Evolutionary conservation across 192 early-diverging fungal species (phyloP), one percentile per base, ranked within the genome.

Genomic region (Umbelopsis ramanniana): DNA sequence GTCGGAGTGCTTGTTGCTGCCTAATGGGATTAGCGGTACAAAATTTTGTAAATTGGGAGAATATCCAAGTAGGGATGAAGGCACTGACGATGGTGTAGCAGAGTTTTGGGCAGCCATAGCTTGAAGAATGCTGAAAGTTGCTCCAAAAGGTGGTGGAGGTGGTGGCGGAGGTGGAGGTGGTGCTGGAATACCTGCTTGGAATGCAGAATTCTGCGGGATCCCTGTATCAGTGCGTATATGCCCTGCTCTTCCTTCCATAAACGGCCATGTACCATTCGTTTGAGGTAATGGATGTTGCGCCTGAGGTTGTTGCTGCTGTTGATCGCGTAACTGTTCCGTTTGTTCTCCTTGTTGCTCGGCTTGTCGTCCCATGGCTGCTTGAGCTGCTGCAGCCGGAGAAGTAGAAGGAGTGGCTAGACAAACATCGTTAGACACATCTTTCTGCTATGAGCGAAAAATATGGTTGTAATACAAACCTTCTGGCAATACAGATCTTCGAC

Each of bases 401-500:
- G 76, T 68, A 23, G 77, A 38, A 17, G 76, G 71, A 23, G 77
- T 68, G 10, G 70, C 73, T 66, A 73, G 73, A 40, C 11, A 68
- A 69, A 38, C 46, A 37, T 9, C 2, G 26, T 63, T 37, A 63
- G 57, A 37, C 1, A 29, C 29, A 37, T 6, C 3, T 29, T 29
- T 37, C 11, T 23, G 26, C 3, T 0, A 37, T 15, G 4, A 63
- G 4, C 29, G 26, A 46, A 68, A 8, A 23, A 50, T 46, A 70
- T 19, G 4, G 14, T 4, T 45, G 14, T 35, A 3, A 47, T 12
- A 66, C 70, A 15, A 50, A 75, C 73, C 45, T 26, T 76, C 71
- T 21, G 66, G 53, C 23, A 86, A 67, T 7, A 87, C 87, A 67
- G 86, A 80, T 53, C 84, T 79, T 40, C 85, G 82, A 73, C 87